phyloP scores from a whole-genome alignment of 1,284 basidiomycete species.

The Heterobasidion occidentale region DNA sequence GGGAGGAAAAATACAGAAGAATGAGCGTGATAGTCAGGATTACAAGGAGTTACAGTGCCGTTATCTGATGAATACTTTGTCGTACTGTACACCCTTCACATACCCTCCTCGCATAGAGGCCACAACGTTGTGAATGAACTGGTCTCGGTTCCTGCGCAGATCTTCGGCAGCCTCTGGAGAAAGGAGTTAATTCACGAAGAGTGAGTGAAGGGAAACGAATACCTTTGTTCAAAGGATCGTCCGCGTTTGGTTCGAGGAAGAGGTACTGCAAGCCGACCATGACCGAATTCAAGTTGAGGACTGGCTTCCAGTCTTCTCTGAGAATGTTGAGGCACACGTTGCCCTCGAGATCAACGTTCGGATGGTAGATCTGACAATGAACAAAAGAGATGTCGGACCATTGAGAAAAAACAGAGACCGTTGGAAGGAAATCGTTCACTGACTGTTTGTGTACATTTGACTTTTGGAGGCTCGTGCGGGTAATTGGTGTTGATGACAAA shows the following conservation, averaged over 20 bases:
- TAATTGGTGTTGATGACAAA: constrained; percentile 97
- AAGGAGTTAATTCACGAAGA: constrained; percentile 6
- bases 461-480: constrained; percentile 98
- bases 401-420: background rate
- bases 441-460: constrained; percentile 94
- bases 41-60: background rate
- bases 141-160: constrained; percentile 76
- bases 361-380: constrained; percentile 87
- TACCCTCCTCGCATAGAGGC: constrained; percentile 72
- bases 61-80: constrained; percentile 56
- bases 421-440: constrained; percentile 15
- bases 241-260: constrained; percentile 97
- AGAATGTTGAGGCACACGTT: constrained; percentile 97
- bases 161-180: constrained; percentile 88
- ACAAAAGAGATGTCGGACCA: background rate
- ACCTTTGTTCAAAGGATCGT: constrained; percentile 98
- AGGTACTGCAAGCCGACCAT: constrained; percentile 98
- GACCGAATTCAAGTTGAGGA: constrained; percentile 93
- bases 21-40: background rate
- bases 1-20: background rate
- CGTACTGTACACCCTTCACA: constrained; percentile 74
- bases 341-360: constrained; percentile 95
- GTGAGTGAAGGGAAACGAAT: background rate
- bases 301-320: constrained; percentile 99
- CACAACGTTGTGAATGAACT: constrained; percentile 79